Conservation (phyloP, 805 yeast species). For the Schizosaccharomyces japonicus region DNA sequence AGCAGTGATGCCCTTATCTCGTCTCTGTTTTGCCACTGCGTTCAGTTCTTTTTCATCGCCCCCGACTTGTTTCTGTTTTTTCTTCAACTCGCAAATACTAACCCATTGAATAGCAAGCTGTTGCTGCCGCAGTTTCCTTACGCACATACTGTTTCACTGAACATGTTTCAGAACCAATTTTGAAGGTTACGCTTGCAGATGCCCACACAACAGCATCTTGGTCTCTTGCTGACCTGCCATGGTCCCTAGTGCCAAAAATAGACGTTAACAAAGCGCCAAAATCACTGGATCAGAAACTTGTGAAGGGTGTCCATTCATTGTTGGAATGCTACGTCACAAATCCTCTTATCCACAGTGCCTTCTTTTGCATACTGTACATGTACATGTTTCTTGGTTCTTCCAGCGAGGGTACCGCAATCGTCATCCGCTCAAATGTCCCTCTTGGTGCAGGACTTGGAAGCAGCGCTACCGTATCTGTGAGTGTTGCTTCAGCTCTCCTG, state of each 20-base stretch:
- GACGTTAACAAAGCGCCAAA: background rate
- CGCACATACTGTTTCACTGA: no score
- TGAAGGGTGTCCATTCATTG: background rate
- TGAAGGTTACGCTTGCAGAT: conserved; percentile 16
- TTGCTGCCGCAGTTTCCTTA: no score
- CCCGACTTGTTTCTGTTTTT: no score
- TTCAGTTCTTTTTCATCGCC: no score
- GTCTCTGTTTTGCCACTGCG: no score
- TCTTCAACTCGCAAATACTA: no score
- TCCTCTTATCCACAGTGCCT: background rate
- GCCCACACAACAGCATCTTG: no score
- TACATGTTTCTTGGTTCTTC: conserved; percentile 34
- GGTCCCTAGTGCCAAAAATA: background rate
- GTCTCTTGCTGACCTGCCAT: background rate
- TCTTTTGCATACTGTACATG: conserved; percentile 33
- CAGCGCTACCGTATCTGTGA: conserved; percentile 73
- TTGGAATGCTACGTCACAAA: background rate
- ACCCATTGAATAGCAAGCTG: no score
- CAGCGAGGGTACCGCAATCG: conserved; percentile 22
- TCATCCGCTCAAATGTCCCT: conserved; percentile 64
- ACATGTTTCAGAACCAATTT: no score
- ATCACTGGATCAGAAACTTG: background rate
- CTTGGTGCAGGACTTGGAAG: conserved; percentile 95
- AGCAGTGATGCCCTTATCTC: no score
- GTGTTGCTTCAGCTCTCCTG: conserved; percentile 50